phyloP scores from a whole-genome alignment of 1,139 yeast genomes.

The Maudiozyma humilis region DNA sequence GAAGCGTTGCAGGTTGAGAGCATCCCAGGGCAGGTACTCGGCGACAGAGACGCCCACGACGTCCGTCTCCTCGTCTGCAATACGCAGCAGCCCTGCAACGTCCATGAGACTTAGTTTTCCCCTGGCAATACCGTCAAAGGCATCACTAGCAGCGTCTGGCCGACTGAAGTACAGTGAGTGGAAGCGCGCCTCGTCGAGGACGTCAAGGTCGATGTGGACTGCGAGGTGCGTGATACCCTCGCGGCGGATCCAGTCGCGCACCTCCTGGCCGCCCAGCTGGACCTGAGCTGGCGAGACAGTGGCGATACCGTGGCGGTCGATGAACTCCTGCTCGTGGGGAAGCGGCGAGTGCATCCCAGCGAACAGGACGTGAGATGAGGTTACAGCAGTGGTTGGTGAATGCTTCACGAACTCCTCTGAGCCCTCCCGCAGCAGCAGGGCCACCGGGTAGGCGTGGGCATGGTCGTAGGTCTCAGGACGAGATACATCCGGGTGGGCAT shows the following conservation, averaged over 20 bases:
- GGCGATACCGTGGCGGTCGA: neutral
- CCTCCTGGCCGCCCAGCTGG: neutral
- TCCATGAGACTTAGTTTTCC: constrained; percentile 1
- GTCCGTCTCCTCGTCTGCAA: neutral
- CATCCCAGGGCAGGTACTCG: constrained; percentile 2
- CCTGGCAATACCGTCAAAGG: constrained; percentile 3
- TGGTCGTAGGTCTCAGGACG: neutral
- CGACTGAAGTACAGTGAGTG: constrained; percentile 2
- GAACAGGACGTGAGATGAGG: neutral
- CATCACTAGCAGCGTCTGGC: neutral
- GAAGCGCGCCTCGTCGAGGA: neutral
- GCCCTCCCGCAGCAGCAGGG: neutral
- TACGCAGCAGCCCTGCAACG: neutral
- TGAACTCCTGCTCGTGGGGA: neutral
- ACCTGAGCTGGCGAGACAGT: constrained; percentile 1
- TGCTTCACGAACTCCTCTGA: neutral
- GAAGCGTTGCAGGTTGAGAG: neutral
- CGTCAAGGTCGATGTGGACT: constrained; percentile 2
- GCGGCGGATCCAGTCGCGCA: neutral
- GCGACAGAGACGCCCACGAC: neutral
- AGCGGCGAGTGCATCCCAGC: constrained; percentile 4
- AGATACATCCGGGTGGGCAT: constrained; percentile 5
- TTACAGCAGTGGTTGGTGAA: neutral
- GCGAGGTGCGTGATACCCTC: neutral
- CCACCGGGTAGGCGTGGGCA: constrained; percentile 3